Evolutionary conservation across 73 alveolate genomes (phyloP), one percentile per base, ranked within the genome.

Genomic region (Symbiodinium natans): DNA sequence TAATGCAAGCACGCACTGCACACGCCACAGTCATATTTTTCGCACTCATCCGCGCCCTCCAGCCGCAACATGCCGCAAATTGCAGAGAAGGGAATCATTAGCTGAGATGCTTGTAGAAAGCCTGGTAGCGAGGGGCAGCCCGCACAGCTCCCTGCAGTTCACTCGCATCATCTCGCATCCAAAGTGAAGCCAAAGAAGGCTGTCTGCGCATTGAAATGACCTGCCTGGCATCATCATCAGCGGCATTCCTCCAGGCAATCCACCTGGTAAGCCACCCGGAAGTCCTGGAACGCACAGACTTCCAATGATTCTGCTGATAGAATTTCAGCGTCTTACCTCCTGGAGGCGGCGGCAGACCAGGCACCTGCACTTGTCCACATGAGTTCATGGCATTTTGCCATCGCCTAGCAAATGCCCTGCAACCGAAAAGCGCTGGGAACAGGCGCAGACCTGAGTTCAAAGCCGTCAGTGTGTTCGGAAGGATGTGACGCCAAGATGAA

Each of bases 171-270:
- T n/a, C n/a, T n/a, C n/a, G 21, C 59, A 46, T 13, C 59, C 59
- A 46, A n/a, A n/a, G n/a, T n/a, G n/a, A n/a, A 46, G 59, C 59
- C 59, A 63, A 63, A 56, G 36, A 6, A 6, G 1, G 36, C 80
- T 13, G 36, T 63, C 31, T 5, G 80, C 80, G 80, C 80, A 63
- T 5, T 9, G 36, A n/a, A 25, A 23, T 6, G 36, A 13, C 38
- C 80, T 27, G 80, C 80, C 80, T 63, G 80, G 80, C 80, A 63
- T 63, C 80, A 63, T 63, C 80, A 63, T 63, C 6, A 63, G 38
- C 38, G 80, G 80, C 29, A 63, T 25, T 29, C 80, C 80, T 23
- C 80, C 80, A 23, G 80, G 80, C 80, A 63, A 29, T 19, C 80
- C 80, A 9, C 80, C 80, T 29, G 80, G 80, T n/a, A 63, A 63